Base-by-base conservation (phyloP, 23 red algal genomes). In the Gracilaria caudata region DNA sequence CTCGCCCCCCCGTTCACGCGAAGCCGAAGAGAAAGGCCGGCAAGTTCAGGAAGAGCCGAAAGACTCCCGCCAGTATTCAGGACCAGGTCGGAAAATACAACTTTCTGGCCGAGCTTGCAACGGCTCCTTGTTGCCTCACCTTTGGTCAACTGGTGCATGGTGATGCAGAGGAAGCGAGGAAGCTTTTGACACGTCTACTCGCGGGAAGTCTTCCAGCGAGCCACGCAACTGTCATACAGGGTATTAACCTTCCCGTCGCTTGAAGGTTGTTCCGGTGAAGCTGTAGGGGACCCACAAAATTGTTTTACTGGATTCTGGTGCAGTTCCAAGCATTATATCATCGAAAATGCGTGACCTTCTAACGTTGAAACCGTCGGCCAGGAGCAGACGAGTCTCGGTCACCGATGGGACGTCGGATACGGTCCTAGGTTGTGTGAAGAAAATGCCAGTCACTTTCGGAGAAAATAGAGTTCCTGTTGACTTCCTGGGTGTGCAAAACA, bases 111-210 rank as follows among this genome's bases (percentile, higher is more conserved):
- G 34, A 55, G 34, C 46, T 84, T 7, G 58, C 80, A 4, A 45
- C 34, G 13, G 80, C 80, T 1, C 35, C 14, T 40, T 37, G 54
- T 43, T 36, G 36, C 80, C 24, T 84, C 33, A 41, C 9, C 0
- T 84, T 84, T 59, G 80, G 80, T 9, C 43, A 84, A 39, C 20
- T 68, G 54, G 7, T 68, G 7, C 58, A 23, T 66, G 56, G 53
- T 13, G 56, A 84, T 39, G 80, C 38, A 14, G 58, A 84, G 28
- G 61, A 84, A 25, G 80, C 0, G 7, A 7, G 46, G 34, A 68
- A 53, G 49, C 7, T 53, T 9, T 53, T 53, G 49, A 53, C 2
- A 23, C 4, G 20, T 3, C 38, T 35, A 4, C 66, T 46, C 29
- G 0, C 23, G 19, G 6, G 68, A 2, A 28, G 1, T 37, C 2